These are phyloP conservation scores for Colletotrichum siamense DNA, from an alignment of 2,329 filamentous ascomycete genomes.

Conservation along the genomic window DNA sequence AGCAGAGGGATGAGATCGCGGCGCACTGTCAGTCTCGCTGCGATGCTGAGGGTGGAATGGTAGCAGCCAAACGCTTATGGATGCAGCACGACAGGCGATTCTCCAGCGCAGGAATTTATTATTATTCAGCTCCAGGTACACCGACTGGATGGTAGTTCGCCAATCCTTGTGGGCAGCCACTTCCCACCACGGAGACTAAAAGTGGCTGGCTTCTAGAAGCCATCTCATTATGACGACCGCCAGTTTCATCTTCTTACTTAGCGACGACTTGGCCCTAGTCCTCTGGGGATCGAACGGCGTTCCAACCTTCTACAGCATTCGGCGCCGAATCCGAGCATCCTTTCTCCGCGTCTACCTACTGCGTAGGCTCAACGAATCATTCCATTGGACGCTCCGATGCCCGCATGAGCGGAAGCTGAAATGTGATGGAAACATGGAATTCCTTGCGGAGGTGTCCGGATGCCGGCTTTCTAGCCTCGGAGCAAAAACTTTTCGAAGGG, in stretches of 20 bases:
- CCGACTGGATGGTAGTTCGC: neutral
- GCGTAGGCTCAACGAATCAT: neutral
- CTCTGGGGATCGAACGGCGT: neutral
- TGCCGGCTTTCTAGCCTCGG: neutral
- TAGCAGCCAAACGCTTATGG: neutral
- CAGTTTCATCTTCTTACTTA: neutral
- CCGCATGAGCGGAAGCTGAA: neutral
- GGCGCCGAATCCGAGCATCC: neutral
- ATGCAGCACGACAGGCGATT: neutral
- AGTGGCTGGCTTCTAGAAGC: neutral
- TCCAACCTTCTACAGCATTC: constrained; percentile 4
- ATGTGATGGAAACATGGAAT: neutral
- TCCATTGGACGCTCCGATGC: neutral
- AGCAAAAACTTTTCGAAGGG: neutral
- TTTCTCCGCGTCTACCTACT: neutral
- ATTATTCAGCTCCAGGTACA: neutral
- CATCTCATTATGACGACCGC: neutral
- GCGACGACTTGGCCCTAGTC: neutral
- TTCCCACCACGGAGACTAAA: neutral
- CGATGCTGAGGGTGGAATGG: neutral
- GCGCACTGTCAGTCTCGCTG: neutral
- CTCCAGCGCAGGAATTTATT: neutral
- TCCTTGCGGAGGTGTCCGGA: neutral
- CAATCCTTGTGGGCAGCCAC: neutral
- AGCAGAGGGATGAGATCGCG: neutral